Evolutionary conservation across 345 rosid genomes (phyloP), one percentile per base, ranked within the genome.

Genomic region (Syzygium oleosum): DNA sequence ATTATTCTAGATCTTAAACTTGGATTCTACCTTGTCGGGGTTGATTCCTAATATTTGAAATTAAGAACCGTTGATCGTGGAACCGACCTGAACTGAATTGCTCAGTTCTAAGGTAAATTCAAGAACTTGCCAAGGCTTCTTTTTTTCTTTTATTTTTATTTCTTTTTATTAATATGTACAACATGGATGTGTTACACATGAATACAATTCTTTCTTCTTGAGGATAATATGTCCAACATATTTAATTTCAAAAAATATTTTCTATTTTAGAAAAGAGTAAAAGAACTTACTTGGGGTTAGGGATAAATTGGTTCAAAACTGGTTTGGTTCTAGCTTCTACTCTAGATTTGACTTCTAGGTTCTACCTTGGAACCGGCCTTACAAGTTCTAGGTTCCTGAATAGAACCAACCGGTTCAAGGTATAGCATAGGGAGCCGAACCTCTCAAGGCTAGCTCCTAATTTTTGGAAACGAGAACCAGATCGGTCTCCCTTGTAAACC

Each of bases 381-480:
- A 12, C 21, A 4, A 7, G 25, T 34, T 19, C 1, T 0, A 19
- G 5, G 25, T 17, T 68, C 41, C 25, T 2, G 0, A 34, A 38
- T 73, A 73, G 0, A 38, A 9, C 80, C 46, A 5, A 19, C 46
- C 2, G 10, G 46, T 34, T 73, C 1, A 16, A 2, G 13, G 3
- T 19, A 34, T 34, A 19, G 25, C 19, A 68, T 0, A 9, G 7
- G 17, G 80, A 73, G 34, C 1, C 1, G 0, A 34, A 55, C 11
- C 8, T 19, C 4, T 55, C 25, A 8, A 55, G 4, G 59, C 59
- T 9, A 25, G 25, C 4, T 55, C 59, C 25, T 21, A 55, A 8
- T 55, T 55, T 55, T 55, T 55, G 27, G 27, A 25, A 21, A 2
- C 25, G 5, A 21, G 1, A 55, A 7, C 10, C 4, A 10, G 27